phyloP scores from a whole-genome alignment of 2,329 filamentous ascomycete genomes.

The Cyclaneusma minus region DNA sequence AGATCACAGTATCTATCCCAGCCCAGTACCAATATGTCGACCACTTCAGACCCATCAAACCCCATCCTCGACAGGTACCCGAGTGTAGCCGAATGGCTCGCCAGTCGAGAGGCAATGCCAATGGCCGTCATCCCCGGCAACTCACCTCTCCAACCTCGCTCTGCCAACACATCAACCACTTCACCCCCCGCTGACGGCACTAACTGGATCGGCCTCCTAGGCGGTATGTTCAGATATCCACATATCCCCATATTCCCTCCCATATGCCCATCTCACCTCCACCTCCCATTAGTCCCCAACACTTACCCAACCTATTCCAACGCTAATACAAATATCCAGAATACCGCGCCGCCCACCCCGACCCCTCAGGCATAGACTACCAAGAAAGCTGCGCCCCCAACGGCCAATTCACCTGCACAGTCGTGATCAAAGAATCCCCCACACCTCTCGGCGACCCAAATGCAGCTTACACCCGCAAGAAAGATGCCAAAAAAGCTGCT shows the following conservation, averaged over 20 bases:
- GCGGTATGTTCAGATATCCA: conserved; percentile 7
- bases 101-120: conserved; percentile 1
- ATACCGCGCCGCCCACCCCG: conserved; percentile 11
- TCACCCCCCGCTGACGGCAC: conserved; percentile 6
- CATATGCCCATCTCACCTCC: too few species aligned
- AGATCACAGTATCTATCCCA: neutral
- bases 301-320: too few species aligned
- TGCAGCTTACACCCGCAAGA: conserved; percentile 13
- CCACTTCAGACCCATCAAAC: conserved; percentile 1
- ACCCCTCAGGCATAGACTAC: conserved; percentile 3
- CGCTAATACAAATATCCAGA: conserved; percentile 3
- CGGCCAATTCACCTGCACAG: conserved; percentile 6
- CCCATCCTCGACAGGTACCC: conserved; percentile 1
- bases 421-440: conserved; percentile 10
- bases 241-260: neutral
- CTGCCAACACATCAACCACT: neutral
- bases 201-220: conserved; percentile 16
- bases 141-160: too few species aligned
- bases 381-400: conserved; percentile 2
- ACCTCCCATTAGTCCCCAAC: too few species aligned
- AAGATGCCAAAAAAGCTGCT: conserved; percentile 16
- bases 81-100: conserved; percentile 1
- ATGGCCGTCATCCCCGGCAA: too few species aligned
- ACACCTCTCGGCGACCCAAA: conserved; percentile 8
- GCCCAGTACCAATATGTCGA: neutral